A percentile compares a stretch with the other conserved stretches of the same genome.
Conservation (phyloP, 768 basidiomycete genomes). For the Multifurca ochricompacta region DNA sequence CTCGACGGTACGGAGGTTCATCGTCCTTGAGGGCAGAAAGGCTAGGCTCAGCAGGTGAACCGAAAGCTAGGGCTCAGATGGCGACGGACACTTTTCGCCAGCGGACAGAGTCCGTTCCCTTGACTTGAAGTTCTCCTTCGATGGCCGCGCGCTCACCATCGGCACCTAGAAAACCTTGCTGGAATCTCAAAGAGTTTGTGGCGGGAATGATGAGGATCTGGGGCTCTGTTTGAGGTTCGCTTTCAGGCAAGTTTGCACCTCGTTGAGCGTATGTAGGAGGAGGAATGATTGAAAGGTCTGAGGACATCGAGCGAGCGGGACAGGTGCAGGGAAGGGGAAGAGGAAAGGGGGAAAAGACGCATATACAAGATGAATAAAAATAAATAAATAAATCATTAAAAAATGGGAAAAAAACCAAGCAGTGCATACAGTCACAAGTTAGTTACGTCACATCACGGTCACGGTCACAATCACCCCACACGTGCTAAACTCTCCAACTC, state of each 20-base stretch:
- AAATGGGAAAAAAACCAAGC: too few species aligned
- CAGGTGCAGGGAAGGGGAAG: background rate
- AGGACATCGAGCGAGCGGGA: background rate
- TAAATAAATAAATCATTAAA: too few species aligned
- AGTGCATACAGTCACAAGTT: background rate
- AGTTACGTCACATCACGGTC: conserved; percentile 6
- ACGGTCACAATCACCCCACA: conserved; percentile 42
- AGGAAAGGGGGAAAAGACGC: too few species aligned
- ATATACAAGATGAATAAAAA: too few species aligned
- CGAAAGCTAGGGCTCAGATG: conserved; percentile 9
- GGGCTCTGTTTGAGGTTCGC: conserved; percentile 26
- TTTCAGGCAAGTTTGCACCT: background rate
- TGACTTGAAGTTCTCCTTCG: conserved; percentile 83
- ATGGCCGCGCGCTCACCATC: conserved; percentile 77
- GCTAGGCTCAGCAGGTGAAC: conserved; percentile 17
- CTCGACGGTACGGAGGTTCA: conserved; percentile 62
- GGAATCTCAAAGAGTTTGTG: conserved; percentile 65
- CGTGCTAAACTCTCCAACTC: conserved; percentile 76
- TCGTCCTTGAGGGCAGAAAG: conserved; percentile 37
- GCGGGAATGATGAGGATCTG: conserved; percentile 74
- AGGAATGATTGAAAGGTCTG: background rate
- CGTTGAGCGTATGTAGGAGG: conserved; percentile 19
- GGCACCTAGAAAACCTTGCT: conserved; percentile 79
- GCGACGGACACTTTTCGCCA: conserved; percentile 67
- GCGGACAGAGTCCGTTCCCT: conserved; percentile 49